A percentile compares a stretch with the other conserved stretches of the same genome.
These are phyloP conservation scores for Leccinum longicurvipes DNA, from an alignment of 768 basidiomycete genomes.

Conservation along the genomic window DNA sequence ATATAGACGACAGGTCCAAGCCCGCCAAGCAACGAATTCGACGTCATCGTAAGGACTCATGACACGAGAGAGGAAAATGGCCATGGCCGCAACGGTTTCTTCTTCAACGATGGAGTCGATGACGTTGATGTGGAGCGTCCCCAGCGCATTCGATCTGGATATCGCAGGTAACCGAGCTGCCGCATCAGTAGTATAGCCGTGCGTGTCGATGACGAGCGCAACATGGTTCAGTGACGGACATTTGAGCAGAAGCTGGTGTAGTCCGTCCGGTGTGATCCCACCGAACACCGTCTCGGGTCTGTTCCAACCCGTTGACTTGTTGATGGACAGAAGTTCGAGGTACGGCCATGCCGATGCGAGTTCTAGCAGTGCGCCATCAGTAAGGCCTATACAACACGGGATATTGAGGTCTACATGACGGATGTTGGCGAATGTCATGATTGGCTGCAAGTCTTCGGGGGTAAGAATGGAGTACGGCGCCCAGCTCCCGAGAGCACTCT, in stretches of 20 bases:
- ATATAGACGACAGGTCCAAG: not conserved
- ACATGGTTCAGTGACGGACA: not conserved
- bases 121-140: not conserved
- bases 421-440: not conserved
- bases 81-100: not conserved
- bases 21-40: not conserved
- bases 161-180: not conserved
- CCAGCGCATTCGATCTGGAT: not conserved
- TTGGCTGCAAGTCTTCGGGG: not conserved
- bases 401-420: not conserved
- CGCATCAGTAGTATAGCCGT: not conserved
- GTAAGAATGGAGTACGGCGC: not conserved
- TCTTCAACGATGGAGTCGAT: not conserved
- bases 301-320: not conserved
- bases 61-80: not conserved
- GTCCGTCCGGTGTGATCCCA: not conserved
- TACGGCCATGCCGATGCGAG: not conserved
- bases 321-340: not conserved
- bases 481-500: not conserved
- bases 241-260: not conserved
- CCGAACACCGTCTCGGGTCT: not conserved
- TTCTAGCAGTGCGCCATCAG: not conserved
- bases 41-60: not conserved
- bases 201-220: not conserved
- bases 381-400: not conserved